phyloP scores from a whole-genome alignment of 306 rosid species.

The Sechiopsis laciniata region DNA sequence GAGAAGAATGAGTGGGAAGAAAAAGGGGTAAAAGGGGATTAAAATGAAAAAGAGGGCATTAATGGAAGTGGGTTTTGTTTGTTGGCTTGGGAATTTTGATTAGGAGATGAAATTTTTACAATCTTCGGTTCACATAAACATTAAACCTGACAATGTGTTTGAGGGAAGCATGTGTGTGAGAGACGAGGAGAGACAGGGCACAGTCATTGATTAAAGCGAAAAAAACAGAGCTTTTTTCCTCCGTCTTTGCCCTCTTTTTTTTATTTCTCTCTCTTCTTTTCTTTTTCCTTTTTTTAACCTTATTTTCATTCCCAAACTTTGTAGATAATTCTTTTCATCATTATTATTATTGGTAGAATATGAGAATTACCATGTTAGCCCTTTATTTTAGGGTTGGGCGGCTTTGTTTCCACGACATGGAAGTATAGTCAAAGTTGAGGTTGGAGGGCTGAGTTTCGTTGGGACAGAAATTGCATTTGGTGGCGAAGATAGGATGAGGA shows the following conservation, averaged over 20 bases:
- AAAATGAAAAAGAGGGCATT: neutral
- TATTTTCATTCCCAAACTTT: neutral
- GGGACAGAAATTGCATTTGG: no score
- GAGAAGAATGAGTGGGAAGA: constrained; percentile 20
- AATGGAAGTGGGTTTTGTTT: constrained; percentile 7
- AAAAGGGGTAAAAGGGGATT: neutral
- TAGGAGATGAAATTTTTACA: constrained; percentile 23
- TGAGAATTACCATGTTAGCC: no score
- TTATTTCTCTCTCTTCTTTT: neutral
- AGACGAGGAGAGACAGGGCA: constrained; percentile 29
- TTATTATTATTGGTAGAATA: no score
- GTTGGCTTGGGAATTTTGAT: constrained; percentile 34
- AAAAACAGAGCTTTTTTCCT: constrained; percentile 25
- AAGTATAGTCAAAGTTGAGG: no score
- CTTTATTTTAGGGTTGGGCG: no score
- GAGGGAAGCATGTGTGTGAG: constrained; percentile 18
- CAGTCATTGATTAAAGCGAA: constrained; percentile 38
- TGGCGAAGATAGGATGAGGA: no score
- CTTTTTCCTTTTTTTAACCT: neutral
- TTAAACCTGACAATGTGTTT: constrained; percentile 27
- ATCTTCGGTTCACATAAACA: constrained; percentile 7
- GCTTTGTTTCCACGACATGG: no score
- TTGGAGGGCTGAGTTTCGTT: no score
- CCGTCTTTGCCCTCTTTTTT: constrained; percentile 3
- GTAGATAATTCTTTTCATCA: no score